These are phyloP conservation scores for Botrytis pseudocinerea DNA, from an alignment of 2,329 filamentous ascomycete genomes.

Conservation along the genomic window DNA sequence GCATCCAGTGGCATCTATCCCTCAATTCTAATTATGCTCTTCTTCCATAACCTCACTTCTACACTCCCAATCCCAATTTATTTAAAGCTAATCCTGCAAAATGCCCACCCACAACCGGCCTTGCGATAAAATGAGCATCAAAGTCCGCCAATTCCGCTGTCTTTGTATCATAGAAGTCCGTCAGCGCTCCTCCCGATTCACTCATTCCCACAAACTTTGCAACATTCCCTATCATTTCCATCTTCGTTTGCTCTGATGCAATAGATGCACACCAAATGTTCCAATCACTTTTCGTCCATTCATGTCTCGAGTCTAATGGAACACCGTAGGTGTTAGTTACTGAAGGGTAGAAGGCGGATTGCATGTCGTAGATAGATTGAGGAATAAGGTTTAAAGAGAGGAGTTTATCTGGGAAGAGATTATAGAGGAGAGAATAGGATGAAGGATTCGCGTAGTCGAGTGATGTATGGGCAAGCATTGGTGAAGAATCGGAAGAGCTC, in stretches of 20 bases:
- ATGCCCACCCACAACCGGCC: background rate
- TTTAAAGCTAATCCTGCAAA: background rate
- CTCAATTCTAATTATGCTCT: too few relatives aligned
- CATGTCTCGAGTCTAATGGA: slow-evolving; percentile 76
- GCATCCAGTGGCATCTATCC: background rate
- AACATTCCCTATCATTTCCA: background rate
- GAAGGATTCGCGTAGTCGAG: slow-evolving; percentile 62
- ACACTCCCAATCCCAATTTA: background rate
- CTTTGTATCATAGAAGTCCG: background rate
- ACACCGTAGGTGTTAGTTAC: slow-evolving; percentile 76
- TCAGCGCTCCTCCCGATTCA: background rate
- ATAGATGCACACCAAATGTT: slow-evolving; percentile 37
- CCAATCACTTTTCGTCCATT: slow-evolving; percentile 71
- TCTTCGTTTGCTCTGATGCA: background rate
- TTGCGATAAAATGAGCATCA: background rate
- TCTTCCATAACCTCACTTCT: background rate
- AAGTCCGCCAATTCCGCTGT: background rate
- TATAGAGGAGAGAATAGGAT: slow-evolving; percentile 59
- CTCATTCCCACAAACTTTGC: background rate
- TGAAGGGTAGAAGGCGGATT: slow-evolving; percentile 73
- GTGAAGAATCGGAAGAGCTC: slow-evolving; percentile 47
- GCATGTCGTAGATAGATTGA: slow-evolving; percentile 71
- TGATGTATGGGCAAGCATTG: slow-evolving; percentile 65
- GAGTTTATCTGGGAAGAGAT: slow-evolving; percentile 76
- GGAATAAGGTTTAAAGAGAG: slow-evolving; percentile 78